Evolutionary conservation across 495 filamentous ascomycete genomes (phyloP), one percentile per base, ranked within the genome.

Genomic region (Parathielavia hyrcaniae): DNA sequence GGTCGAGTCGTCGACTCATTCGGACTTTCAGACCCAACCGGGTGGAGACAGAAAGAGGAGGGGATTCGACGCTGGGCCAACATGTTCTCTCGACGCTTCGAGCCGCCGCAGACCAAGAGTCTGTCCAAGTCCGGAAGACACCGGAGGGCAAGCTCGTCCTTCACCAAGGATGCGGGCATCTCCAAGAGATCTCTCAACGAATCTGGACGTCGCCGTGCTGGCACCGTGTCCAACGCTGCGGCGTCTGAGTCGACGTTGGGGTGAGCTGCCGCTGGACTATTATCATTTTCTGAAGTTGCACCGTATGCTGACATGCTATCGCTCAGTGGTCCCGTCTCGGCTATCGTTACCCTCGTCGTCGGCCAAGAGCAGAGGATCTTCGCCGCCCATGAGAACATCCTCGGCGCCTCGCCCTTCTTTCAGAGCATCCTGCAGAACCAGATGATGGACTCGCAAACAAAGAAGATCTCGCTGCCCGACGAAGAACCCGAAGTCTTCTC

Each of bases 401-500:
- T 97, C 47, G 77, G 77, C 73, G 71, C 79, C 57, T 90, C 88
- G 23, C 82, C 89, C 13, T 93, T 86, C 79, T 96, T 97, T 71
- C 74, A 76, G 64, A 64, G 77, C 61, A 67, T 83, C 47, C 77
- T 81, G 50, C 78, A 80, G 55, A 77, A 79, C 53, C 79, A 85
- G 63, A 86, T 86, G 73, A 76, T 84, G 68, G 81, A 84, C 58
- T 66, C 81, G 5, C 69, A 78, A 61, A 77, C 78, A 64, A 90
- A 88, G 72, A 82, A 83, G 59, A 83, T 95, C 63, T 75, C 85
- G 52, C 83, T 97, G 26, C 88, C 91, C 5, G 82, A 90, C 55
- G 91, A 96, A 71, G 82, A 90, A 64, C 88, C 91, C 16, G 90
- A 95, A 68, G 84, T 93, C 65, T 88, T 97, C 78, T 93, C 90